These are phyloP conservation scores for Clitocybe nebularis DNA, from an alignment of 1,284 basidiomycete genomes.

Conservation along the genomic window DNA sequence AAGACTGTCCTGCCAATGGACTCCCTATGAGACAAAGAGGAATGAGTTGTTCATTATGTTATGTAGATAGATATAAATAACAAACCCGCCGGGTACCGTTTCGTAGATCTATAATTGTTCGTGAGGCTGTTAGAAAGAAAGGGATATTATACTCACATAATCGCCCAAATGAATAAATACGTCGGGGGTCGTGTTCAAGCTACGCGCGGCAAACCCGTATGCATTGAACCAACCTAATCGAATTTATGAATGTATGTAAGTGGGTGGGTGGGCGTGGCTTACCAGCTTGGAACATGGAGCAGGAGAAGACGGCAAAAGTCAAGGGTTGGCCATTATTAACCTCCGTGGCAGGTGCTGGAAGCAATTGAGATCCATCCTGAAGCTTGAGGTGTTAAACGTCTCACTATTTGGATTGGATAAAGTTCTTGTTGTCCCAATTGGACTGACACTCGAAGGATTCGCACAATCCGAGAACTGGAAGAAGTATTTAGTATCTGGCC, in stretches of 20 bases:
- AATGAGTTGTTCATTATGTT: neutral
- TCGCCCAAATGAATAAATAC: constrained; percentile 64
- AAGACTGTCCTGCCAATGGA: constrained; percentile 43
- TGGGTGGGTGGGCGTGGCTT: constrained; percentile 2
- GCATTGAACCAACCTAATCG: constrained; percentile 62
- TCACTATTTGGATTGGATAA: constrained; percentile 43
- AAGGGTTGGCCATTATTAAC: neutral
- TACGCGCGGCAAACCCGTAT: constrained; percentile 56
- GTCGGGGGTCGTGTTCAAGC: constrained; percentile 56
- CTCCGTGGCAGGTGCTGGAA: constrained; percentile 39
- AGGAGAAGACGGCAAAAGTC: constrained; percentile 49
- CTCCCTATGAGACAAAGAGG: constrained; percentile 31
- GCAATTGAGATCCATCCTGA: too few relatives aligned
- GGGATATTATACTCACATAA: constrained; percentile 40
- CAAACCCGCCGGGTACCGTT: constrained; percentile 43
- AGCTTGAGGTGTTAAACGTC: constrained; percentile 16
- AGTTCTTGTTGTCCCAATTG: constrained; percentile 48
- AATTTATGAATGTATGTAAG: neutral
- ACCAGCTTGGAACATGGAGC: constrained; percentile 53
- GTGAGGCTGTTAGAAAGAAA: constrained; percentile 1
- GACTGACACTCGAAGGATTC: constrained; percentile 40
- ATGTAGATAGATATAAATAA: neutral
- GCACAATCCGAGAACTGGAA: constrained; percentile 61
- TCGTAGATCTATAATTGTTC: constrained; percentile 44
- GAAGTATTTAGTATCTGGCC: constrained; percentile 56